A percentile compares a stretch with the other conserved stretches of the same genome.
Evolutionary conservation across 1,284 basidiomycete genomes (phyloP).

Genomic region (Tilletiaria anomala): DNA sequence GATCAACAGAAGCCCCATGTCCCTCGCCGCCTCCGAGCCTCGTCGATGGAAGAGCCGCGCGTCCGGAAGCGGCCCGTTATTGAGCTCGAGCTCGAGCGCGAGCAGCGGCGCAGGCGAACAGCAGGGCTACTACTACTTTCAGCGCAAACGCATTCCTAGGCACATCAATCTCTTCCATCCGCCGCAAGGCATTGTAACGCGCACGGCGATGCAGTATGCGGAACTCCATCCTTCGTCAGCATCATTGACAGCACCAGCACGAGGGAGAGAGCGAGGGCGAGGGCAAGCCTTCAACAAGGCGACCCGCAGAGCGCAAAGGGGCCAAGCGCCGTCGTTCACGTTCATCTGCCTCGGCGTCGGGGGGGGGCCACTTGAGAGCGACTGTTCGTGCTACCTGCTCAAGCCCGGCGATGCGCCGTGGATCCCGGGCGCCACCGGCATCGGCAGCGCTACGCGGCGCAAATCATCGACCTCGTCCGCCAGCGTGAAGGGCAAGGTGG

Average conservation of each 20-base stretch:
- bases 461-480: conserved; percentile 15
- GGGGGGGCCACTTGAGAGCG: conserved; percentile 41
- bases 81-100: too few species aligned
- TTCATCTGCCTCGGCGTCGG: conserved; percentile 40
- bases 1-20: too few species aligned
- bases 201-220: not conserved
- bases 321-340: conserved; percentile 19
- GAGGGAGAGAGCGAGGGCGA: not conserved
- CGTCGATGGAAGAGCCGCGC: too few species aligned
- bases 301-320: not conserved
- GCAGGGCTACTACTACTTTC: too few species aligned
- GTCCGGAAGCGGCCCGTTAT: too few species aligned
- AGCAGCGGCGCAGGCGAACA: too few species aligned
- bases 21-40: too few species aligned
- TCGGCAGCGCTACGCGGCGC: not conserved
- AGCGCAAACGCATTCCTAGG: not conserved
- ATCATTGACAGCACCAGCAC: not conserved
- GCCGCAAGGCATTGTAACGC: not conserved
- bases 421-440: conserved; percentile 29
- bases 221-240: not conserved
- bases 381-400: conserved; percentile 41
- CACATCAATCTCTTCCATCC: not conserved
- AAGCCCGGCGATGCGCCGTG: conserved; percentile 35
- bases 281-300: not conserved
- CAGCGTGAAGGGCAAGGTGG: not conserved